Evolutionary conservation across 257 asterid genomes (phyloP), one percentile per base, ranked within the genome.

Genomic region (Nicotiana sylvestris): DNA sequence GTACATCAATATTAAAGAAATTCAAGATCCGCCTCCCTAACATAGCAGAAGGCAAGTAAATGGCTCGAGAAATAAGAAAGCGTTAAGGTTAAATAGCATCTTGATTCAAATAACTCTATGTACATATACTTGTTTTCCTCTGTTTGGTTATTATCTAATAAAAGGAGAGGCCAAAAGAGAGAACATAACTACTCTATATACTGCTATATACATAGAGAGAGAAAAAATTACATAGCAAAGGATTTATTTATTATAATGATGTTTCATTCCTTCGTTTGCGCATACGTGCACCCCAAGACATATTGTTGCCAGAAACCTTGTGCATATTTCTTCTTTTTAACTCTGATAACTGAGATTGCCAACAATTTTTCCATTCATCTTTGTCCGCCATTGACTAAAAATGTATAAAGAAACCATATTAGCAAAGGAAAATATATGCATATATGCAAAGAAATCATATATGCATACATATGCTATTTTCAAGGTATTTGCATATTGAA

Each of bases 251-350:
- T 82, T 76, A 84, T 6, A 85, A 81, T 32, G 90, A 88, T 2
- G 81, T 9, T 78, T 87, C 88, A 15, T 85, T 82, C 78, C 91
- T 91, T 88, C 87, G 92, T 87, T 86, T 82, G 30, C 97, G 95
- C 87, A 95, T 85, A 79, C 90, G 86, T 10, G 95, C 98, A 0
- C 89, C 98, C 98, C 98, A 95, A 1, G 98, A 95, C 89, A 83
- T 90, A 66, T 78, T 78, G 49, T 83, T 90, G 3, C 60, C 80
- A 1, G 85, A 61, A 55, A 90, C 90, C 86, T 89, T 93, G 16
- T 85, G 57, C 87, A 15, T 43, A 65, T 96, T 90, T 88, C 94
- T 89, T 83, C 86, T 86, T 86, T 91, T 90, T 18, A 95, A 89
- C 84, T 85, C 97, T 3, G 95, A 89, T 51, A 95, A 82, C 80